phyloP scores from a whole-genome alignment of 176 grass and related monocot genomes.

The Guadua angustifolia region DNA sequence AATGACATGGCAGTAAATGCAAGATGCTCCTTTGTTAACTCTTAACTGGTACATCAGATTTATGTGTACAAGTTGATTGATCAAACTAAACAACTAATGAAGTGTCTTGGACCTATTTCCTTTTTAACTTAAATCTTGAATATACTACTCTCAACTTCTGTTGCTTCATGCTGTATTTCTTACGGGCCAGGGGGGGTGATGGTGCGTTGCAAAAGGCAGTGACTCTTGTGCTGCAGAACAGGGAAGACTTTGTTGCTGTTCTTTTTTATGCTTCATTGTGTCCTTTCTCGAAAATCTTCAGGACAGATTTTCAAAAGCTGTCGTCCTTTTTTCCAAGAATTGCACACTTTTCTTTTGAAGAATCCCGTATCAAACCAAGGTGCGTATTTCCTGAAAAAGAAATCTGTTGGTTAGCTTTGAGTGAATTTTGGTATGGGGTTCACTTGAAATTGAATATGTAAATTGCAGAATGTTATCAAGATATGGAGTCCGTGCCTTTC shows the following conservation, averaged over 20 bases:
- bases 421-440: neutral
- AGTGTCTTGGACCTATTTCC: neutral
- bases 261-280: conserved; percentile 98
- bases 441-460: conserved; percentile 34
- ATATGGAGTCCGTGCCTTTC: conserved; percentile 81
- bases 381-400: conserved; percentile 33
- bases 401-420: neutral
- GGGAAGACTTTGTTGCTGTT: conserved; percentile 71
- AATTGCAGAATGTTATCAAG: conserved; percentile 81
- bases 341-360: conserved; percentile 84
- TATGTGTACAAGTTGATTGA: neutral
- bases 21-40: conserved; percentile 37
- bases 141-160: neutral
- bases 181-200: conserved; percentile 67
- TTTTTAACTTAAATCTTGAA: conserved; percentile 18
- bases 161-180: conserved; percentile 15
- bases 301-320: conserved; percentile 66
- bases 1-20: conserved; percentile 48
- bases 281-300: conserved; percentile 89
- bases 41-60: neutral
- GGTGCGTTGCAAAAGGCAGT: conserved; percentile 63
- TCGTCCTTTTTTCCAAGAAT: conserved; percentile 67
- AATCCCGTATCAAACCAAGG: conserved; percentile 89
- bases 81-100: neutral
- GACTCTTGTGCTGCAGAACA: conserved; percentile 68